These are phyloP conservation scores for Zygosaccharomyces sapae DNA, from an alignment of 1,139 yeast genomes.

Conservation along the genomic window DNA sequence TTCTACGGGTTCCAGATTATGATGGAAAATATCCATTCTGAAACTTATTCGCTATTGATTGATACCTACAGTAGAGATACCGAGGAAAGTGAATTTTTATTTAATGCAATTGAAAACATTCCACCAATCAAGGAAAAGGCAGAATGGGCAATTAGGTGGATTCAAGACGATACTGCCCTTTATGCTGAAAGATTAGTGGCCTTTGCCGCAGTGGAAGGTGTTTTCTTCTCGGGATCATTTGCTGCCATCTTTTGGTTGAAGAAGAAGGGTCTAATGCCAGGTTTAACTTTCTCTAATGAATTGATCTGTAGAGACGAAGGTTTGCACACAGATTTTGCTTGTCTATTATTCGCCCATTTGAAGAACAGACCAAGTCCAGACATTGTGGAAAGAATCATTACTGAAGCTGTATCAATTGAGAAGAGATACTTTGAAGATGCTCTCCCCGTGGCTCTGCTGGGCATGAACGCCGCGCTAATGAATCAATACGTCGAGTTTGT, in stretches of 20 bases:
- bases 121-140: conserved; percentile 96
- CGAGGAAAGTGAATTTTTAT: conserved; percentile 78
- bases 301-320: conserved; percentile 98
- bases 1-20: conserved; percentile 98
- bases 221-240: conserved; percentile 95
- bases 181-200: conserved; percentile 96
- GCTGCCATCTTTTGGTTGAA: conserved; percentile 98
- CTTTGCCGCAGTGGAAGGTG: conserved; percentile 98
- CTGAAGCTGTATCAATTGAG: conserved; percentile 94
- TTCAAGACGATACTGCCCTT: conserved; percentile 75
- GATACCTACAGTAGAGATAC: conserved; percentile 96
- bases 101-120: conserved; percentile 90
- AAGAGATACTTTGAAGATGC: conserved; percentile 93
- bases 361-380: conserved; percentile 77
- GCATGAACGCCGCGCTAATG: conserved; percentile 91
- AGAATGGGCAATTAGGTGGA: conserved; percentile 98
- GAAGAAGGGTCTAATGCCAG: conserved; percentile 98
- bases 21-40: conserved; percentile 99
- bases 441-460: conserved; percentile 82
- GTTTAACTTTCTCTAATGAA: conserved; percentile 93
- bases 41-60: conserved; percentile 91
- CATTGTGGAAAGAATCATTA: conserved; percentile 77
- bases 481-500: conserved; percentile 96
- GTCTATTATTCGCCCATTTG: conserved; percentile 88
- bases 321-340: conserved; percentile 96